Base-by-base conservation (phyloP, 2,329 filamentous ascomycete genomes). In the Botryotinia narcissicola region DNA sequence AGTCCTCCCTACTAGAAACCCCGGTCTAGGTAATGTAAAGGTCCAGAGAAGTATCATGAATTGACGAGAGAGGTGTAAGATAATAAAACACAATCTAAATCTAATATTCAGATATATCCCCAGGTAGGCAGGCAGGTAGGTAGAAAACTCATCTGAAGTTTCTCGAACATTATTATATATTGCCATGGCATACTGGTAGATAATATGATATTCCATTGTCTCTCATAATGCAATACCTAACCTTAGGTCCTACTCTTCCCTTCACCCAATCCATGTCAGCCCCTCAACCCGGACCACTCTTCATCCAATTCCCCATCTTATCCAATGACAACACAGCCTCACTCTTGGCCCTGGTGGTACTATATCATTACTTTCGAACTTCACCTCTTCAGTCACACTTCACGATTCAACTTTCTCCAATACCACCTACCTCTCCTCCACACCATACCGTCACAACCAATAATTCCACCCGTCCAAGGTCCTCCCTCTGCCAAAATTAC, bases 341-440 rank as follows among this genome's bases (percentile, higher is more conserved):
- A 57, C 37, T 72, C 71, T 46, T 73, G 62, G 57, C 60, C 40
- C 60, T 25, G 8, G n/a, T 63, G 37, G n/a, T 63, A 44, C 40
- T 20, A 29, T 29, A 44, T 29, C 25, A 42, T 29, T 12, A 64
- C 40, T 42, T 64, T 46, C 29, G 40, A 44, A 42, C 60, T 59
- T 60, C 59, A 48, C 20, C 63, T 32, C 66, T 44, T 44, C 57
- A 51, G 12, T 44, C 35, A 25, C 42, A 66, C 64, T 67, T 44
- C 64, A 12, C 29, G 14, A 25, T 67, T 48, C 20, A 51, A 46
- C 9, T 46, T 37, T 25, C 44, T 51, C 25, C n/a, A 67, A 29
- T 25, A 2, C 29, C 63, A 51, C 48, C n/a, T 67, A 8, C 61
- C 40, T 7, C 42, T 14, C 29, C 9, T 32, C 9, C 18, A 32